Evolutionary conservation across 2,329 filamentous ascomycete genomes (phyloP).

Genomic region (Blumeria graminis): DNA sequence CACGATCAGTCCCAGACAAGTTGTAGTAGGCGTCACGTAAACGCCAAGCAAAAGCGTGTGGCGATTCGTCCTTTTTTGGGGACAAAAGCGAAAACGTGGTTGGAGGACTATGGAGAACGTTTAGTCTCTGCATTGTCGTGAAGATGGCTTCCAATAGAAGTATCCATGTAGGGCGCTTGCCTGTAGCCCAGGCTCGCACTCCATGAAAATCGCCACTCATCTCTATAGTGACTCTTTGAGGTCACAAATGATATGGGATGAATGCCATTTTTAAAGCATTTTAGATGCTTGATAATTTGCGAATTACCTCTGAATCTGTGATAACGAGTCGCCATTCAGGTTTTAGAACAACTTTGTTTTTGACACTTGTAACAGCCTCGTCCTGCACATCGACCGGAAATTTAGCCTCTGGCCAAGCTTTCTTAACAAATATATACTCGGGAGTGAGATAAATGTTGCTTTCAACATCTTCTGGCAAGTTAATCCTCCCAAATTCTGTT

Average conservation of each 20-base stretch:
- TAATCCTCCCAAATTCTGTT: not conserved
- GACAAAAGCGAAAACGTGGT: not conserved
- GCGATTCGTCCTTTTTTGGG: not conserved
- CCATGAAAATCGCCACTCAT: not conserved
- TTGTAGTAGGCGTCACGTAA: not conserved
- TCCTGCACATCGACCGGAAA: not conserved
- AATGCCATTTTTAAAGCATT: not conserved
- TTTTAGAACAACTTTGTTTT: not conserved
- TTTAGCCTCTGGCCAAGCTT: not conserved
- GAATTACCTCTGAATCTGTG: not conserved
- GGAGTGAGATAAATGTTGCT: not conserved
- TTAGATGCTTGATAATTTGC: not conserved
- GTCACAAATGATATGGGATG: not conserved
- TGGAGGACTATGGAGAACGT: not conserved
- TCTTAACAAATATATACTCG: not conserved
- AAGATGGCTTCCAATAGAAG: not conserved
- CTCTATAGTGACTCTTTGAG: not conserved
- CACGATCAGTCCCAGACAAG: not conserved
- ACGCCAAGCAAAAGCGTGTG: not conserved
- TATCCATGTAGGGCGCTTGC: not conserved
- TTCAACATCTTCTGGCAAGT: not conserved
- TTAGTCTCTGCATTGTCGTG: not conserved
- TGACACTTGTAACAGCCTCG: not conserved
- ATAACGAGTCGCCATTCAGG: not conserved
- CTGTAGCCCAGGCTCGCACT: not conserved